These are phyloP conservation scores for Agaricus subrufescens DNA, from an alignment of 768 basidiomycete species.

Conservation along the genomic window DNA sequence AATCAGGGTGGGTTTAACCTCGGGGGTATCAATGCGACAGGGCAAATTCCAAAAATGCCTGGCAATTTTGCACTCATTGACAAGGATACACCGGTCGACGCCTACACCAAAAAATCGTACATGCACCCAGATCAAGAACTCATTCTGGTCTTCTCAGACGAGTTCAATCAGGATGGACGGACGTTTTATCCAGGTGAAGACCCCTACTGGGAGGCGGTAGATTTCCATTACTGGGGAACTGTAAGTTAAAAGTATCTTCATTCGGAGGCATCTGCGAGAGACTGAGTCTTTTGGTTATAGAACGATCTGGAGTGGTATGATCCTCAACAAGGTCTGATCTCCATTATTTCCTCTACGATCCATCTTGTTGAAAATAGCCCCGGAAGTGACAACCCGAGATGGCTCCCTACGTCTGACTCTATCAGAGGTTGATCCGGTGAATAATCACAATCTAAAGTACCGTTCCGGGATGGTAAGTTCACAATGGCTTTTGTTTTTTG, in stretches of 20 bases:
- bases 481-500: too few species aligned
- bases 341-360: neutral
- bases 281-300: constrained; percentile 10
- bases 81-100: constrained; percentile 59
- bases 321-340: constrained; percentile 39
- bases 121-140: constrained; percentile 45
- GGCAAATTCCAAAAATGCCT: constrained; percentile 54
- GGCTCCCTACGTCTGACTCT: constrained; percentile 74
- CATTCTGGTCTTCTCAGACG: constrained; percentile 72
- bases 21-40: constrained; percentile 67
- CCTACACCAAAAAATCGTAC: constrained; percentile 48
- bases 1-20: constrained; percentile 60
- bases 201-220: constrained; percentile 58
- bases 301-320: constrained; percentile 81
- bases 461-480: constrained; percentile 41
- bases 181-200: constrained; percentile 69
- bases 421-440: constrained; percentile 34
- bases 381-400: constrained; percentile 53
- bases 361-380: neutral
- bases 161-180: constrained; percentile 72
- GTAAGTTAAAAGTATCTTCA: constrained; percentile 23
- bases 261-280: neutral
- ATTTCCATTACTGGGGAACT: constrained; percentile 66
- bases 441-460: constrained; percentile 70
- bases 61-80: constrained; percentile 68